Percentiles rank a stretch among this genome's conserved stretches.
Evolutionary conservation across 2,329 filamentous ascomycete species (phyloP).

Genomic region (Ceratocystiopsis minuta): DNA sequence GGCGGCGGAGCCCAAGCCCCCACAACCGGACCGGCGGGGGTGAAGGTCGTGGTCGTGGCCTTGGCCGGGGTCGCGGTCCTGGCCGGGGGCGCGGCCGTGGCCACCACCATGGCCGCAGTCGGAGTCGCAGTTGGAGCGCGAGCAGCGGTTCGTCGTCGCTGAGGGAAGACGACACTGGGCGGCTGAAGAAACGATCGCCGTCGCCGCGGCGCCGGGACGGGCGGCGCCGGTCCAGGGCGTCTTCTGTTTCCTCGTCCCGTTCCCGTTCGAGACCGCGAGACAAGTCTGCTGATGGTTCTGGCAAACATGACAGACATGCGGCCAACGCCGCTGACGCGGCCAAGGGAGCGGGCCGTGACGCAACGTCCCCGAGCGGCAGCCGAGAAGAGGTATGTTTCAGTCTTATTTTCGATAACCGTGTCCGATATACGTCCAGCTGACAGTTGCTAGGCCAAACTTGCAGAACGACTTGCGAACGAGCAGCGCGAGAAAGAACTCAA

Average conservation of each 20-base stretch:
- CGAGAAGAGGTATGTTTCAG: conserved; percentile 15
- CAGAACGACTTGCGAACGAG: conserved; percentile 25
- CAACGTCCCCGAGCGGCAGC: conserved; percentile 5
- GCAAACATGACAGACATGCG: conserved; percentile 25
- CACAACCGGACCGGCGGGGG: too few relatives aligned
- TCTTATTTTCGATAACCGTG: background rate
- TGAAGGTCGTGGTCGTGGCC: conserved; percentile 15
- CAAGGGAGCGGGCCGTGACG: background rate
- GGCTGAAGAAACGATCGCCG: background rate
- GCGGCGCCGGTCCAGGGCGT: conserved; percentile 28
- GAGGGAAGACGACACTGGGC: background rate
- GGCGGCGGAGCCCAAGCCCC: too few relatives aligned
- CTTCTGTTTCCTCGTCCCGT: conserved; percentile 27
- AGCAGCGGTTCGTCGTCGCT: conserved; percentile 10
- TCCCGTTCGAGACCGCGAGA: conserved; percentile 21
- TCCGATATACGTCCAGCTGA: background rate
- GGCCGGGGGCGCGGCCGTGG: conserved; percentile 18
- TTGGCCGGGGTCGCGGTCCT: conserved; percentile 20
- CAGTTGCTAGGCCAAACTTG: conserved; percentile 15
- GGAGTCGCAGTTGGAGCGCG: conserved; percentile 10
- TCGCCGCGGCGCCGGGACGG: conserved; percentile 2
- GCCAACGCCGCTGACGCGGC: conserved; percentile 7
- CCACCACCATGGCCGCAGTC: conserved; percentile 15
- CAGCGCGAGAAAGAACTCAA: conserved; percentile 31
- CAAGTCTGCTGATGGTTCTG: conserved; percentile 39